Evolutionary conservation across 345 rosid species (phyloP), one percentile per base, ranked within the genome.

Genomic region (Sonneratia alba): DNA sequence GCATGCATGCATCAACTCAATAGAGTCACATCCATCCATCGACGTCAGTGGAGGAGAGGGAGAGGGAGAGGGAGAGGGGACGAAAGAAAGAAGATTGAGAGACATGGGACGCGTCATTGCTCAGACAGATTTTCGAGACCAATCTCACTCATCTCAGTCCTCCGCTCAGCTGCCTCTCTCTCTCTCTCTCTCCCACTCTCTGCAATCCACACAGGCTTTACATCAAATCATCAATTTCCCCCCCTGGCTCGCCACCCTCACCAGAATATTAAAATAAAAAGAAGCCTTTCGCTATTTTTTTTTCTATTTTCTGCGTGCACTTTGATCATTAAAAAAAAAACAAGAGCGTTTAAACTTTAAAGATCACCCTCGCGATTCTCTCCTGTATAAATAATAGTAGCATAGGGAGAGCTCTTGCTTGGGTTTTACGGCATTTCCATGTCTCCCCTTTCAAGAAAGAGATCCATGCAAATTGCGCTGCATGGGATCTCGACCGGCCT

Each of bases 91-190:
- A 18, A 47, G 36, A 71, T 76, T 70, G 83, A 79, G 68, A 27
- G 78, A 78, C 78, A 73, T 59, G 45, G 72, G 85, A 86, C 85
- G 74, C 84, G 78, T 83, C 89, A 70, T 61, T 80, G 85, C 87
- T 83, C 83, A 76, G 76, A 80, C 32, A 27, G 32, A 27, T 0
- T 77, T 80, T 79, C 75, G 78, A 81, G 81, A 72, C 43, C 69
- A 70, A 15, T 67, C 27, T 19, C 48, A 4, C 36, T 38, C 70
- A 22, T 15, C 42, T 13, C 19, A 34, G 49, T 8, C 49, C 36
- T 34, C 49, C n/a, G n/a, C n/a, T n/a, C n/a, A 3, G 49, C 14
- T 40, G 1, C 64, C 14, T 1, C 22, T 3, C 16, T 11, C 18
- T 18, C 57, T 59, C 40, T 27, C 45, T 42, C 45, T 42, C 45